Evolutionary conservation across 2,329 filamentous ascomycete genomes (phyloP).

Genomic region (Colletotrichum falcatum): DNA sequence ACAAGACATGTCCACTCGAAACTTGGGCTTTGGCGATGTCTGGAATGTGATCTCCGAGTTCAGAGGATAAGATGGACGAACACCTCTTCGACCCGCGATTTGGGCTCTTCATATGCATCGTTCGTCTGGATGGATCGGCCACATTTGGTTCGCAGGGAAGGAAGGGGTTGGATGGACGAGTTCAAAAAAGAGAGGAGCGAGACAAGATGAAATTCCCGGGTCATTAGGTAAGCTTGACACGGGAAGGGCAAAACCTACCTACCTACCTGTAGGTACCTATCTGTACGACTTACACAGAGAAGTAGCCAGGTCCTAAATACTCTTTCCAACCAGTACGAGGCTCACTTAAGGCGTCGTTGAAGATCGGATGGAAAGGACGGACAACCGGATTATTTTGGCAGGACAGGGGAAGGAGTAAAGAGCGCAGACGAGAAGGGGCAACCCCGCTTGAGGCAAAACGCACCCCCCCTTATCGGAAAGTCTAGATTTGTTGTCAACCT

Average conservation of each 20-base stretch:
- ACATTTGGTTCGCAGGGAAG: not conserved
- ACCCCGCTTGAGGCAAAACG: conserved; percentile 40
- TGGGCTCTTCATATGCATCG: conserved; percentile 4
- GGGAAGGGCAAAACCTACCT: not conserved
- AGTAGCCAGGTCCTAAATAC: not conserved
- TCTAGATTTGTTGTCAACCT: conserved; percentile 40
- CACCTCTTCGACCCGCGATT: not conserved
- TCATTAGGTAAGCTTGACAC: not conserved
- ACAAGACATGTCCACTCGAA: conserved; percentile 32
- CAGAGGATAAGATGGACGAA: not conserved
- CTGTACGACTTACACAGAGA: too few species aligned
- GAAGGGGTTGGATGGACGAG: too few species aligned
- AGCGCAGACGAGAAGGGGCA: conserved; percentile 38
- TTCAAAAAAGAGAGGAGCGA: not conserved
- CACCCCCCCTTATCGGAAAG: conserved; percentile 39
- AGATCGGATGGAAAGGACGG: conserved; percentile 2
- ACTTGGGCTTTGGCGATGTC: conserved; percentile 11
- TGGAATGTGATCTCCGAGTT: conserved; percentile 24
- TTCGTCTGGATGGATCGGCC: conserved; percentile 4
- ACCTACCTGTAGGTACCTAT: too few species aligned
- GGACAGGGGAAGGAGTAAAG: conserved; percentile 16
- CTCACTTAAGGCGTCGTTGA: not conserved
- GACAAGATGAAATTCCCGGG: not conserved
- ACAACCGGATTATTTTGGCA: not conserved
- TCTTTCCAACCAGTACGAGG: not conserved